Percentiles rank a stretch among this genome's conserved stretches.
Conservation (phyloP, 2,329 filamentous ascomycete genomes). For the Exophiala oligosperma region DNA sequence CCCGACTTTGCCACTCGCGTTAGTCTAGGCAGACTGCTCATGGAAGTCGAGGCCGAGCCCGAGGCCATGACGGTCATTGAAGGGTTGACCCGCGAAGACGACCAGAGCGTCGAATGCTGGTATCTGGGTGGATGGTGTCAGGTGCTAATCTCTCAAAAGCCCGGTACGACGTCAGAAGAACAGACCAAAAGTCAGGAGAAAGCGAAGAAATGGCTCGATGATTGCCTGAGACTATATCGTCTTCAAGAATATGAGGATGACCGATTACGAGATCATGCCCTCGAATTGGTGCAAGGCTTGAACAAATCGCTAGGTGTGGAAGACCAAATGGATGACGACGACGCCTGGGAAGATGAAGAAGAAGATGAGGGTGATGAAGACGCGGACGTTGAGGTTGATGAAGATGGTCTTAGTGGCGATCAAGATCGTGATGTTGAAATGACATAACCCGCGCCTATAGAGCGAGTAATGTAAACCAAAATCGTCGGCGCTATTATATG, state of each 20-base stretch:
- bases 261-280: constrained; percentile 44
- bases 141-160: constrained; percentile 62
- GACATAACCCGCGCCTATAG: background rate
- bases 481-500: no score
- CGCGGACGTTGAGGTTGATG: constrained; percentile 37
- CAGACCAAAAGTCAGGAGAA: constrained; percentile 47
- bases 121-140: constrained; percentile 95
- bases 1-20: constrained; percentile 87
- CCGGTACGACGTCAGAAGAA: constrained; percentile 40
- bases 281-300: constrained; percentile 52
- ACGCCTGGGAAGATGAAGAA: constrained; percentile 57
- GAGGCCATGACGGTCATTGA: constrained; percentile 85
- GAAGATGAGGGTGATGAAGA: constrained; percentile 51
- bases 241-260: constrained; percentile 71
- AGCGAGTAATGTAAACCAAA: background rate
- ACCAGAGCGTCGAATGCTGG: constrained; percentile 93
- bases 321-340: constrained; percentile 57
- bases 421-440: constrained; percentile 24
- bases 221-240: constrained; percentile 76
- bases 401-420: constrained; percentile 7
- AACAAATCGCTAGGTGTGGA: constrained; percentile 64
- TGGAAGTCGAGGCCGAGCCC: constrained; percentile 85
- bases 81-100: constrained; percentile 81
- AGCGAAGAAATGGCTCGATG: constrained; percentile 72
- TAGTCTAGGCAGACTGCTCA: constrained; percentile 77